Evolutionary conservation across 2,329 filamentous ascomycete species (phyloP).

Genomic region (Rutstroemia sp.): DNA sequence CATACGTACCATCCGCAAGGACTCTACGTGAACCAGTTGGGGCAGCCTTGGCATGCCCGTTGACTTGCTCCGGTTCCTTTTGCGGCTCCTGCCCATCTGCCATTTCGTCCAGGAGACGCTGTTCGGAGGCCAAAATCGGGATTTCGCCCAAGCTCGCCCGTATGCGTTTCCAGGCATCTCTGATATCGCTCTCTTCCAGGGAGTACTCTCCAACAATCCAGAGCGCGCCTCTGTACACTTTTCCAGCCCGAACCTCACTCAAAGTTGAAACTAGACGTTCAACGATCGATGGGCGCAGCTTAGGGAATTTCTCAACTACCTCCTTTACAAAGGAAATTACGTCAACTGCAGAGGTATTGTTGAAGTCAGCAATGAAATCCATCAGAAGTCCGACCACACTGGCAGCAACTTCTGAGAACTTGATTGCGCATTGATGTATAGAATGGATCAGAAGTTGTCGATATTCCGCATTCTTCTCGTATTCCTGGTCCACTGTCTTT

Average conservation of each 20-base stretch:
- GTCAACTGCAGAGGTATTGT: slow-evolving; percentile 92
- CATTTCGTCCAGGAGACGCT: slow-evolving; percentile 80
- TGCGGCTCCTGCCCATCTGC: slow-evolving; percentile 59
- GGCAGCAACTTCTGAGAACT: slow-evolving; percentile 95
- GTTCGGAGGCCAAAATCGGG: slow-evolving; percentile 90
- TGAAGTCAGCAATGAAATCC: slow-evolving; percentile 99
- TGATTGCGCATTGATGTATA: slow-evolving; percentile 97
- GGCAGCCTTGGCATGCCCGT: slow-evolving; percentile 71
- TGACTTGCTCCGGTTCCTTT: slow-evolving; percentile 58
- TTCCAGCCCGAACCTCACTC: slow-evolving; percentile 88
- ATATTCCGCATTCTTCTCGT: slow-evolving; percentile 96
- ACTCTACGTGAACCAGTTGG: slow-evolving; percentile 85
- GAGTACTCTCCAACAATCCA: slow-evolving; percentile 99
- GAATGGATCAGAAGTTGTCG: slow-evolving; percentile 92
- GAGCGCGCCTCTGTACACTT: slow-evolving; percentile 91
- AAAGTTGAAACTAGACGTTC: slow-evolving; percentile 83
- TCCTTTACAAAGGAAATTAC: slow-evolving; percentile 99
- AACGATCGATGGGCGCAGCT: slow-evolving; percentile 79
- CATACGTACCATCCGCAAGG: slow-evolving; percentile 93
- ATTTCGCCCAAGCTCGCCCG: slow-evolving; percentile 92
- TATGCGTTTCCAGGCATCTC: slow-evolving; percentile 95
- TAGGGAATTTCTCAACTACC: slow-evolving; percentile 95
- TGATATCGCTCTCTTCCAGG: slow-evolving; percentile 85
- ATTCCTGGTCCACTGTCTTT: slow-evolving; percentile 97
- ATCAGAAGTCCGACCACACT: slow-evolving; percentile 95